Evolutionary conservation across 2,329 filamentous ascomycete species (phyloP), one percentile per base, ranked within the genome.

Genomic region (Geosmithia putterillii): DNA sequence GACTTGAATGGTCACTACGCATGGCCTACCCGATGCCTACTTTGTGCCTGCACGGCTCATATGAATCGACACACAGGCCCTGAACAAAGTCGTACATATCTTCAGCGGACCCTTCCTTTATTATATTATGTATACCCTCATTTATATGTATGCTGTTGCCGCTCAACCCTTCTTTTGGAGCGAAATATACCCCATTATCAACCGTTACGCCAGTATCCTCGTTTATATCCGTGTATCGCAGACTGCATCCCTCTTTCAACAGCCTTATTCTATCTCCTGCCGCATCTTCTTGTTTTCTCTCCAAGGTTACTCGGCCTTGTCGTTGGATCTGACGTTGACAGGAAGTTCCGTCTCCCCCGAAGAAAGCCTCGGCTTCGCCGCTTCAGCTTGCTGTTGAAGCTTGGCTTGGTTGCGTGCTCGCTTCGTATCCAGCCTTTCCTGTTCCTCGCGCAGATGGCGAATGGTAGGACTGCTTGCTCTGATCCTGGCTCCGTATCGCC

Each of bases 401-500:
- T 42, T 47, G 20, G 48, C 52, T 35, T 54, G 52, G 6, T 50
- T 43, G 39, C 51, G 53, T 10, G 54, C 57, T 7, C 46, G 41
- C 41, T 46, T 48, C n/a, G 44, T 42, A 17, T 48, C 44, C 9
- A 48, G 34, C 42, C 41, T 57, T 42, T 62, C 59, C 45, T 61
- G 54, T 20, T 66, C 63, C 41, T 65, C 63, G 10, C 62, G 54
- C 54, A 66, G 55, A 46, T 57, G 52, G n/a, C 58, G 55, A 42
- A 73, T 65, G 14, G 74, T 56, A 1, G 63, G 64, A 44, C 73
- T 77, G 53, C 61, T 70, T 6, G 64, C 63, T 3, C 76, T 62
- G 42, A 80, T 78, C 44, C 55, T 57, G 32, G 66, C 65, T 0
- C 76, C 76, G 50, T 73, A 79, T 23, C 66, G 65, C 59, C 86